Base-by-base conservation (phyloP, 1,284 basidiomycete species). In the Leccinum olivaceoglutinosum region DNA sequence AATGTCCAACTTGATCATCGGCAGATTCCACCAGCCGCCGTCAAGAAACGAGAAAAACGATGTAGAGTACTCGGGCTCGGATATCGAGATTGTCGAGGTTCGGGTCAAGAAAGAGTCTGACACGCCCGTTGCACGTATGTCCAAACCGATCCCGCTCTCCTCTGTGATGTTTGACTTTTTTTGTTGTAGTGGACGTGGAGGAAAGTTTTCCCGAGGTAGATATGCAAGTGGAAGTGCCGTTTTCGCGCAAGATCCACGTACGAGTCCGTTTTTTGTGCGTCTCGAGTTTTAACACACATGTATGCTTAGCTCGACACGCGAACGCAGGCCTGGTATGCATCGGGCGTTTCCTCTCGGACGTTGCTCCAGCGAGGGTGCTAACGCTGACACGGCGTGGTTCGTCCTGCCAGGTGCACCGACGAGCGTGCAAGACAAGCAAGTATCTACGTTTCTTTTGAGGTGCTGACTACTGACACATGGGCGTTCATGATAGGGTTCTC, bases 231-330 rank as follows among this genome's bases (percentile, higher is more conserved):
- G 85, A 87, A 46, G 79, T 76, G n/a, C 76, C 79, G 2, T 83
- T 79, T 68, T 90, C 88, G 6, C 78, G 78, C 60, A 90, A 90
- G 73, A 78, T 88, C 14, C 79, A 82, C 1, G 87, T 89, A 66
- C 59, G 80, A 73, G 10, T 6, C 59, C n/a, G 14, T 58, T 8
- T 39, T 29, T 1, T 62, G 6, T 3, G 5, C 16, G 2, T n/a
- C 54, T n/a, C n/a, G 54, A 29, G 11, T 21, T 5, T 12, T 32
- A n/a, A 56, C 10, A n/a, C 5, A 3, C 14, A 34, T 32, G 25
- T 12, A 21, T 49, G 5, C 10, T 11, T 18, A 59, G 80, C 59
- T 71, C 16, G 63, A 69, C 2, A 62, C 70, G n/a, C 75, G 79
- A n/a, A 71, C 4, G 25, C 25, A 29, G 25, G 25, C 25, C 25